Evolutionary conservation across 2,329 filamentous ascomycete species (phyloP).

Genomic region (Colletotrichum lentis): DNA sequence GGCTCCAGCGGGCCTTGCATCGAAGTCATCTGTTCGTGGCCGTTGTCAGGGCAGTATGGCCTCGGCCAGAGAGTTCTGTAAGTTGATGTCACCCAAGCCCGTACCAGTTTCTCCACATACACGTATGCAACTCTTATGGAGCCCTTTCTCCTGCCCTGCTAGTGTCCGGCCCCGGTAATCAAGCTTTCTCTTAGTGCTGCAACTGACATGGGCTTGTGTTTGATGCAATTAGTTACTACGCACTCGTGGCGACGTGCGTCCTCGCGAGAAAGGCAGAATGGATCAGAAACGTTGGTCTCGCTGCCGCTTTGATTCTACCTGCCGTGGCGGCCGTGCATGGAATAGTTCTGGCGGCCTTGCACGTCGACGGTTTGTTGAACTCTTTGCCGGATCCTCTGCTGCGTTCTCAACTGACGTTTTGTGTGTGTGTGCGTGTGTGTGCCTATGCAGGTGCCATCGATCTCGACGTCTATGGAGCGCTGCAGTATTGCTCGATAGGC

Average conservation of each 20-base stretch:
- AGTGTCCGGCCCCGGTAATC: background rate
- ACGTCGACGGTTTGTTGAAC: conserved; percentile 61
- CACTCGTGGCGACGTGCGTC: conserved; percentile 69
- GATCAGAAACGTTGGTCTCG: conserved; percentile 69
- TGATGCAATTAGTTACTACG: conserved; percentile 68
- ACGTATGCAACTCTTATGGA: conserved; percentile 6
- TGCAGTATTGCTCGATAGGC: conserved; percentile 72
- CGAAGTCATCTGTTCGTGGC: conserved; percentile 65
- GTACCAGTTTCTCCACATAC: conserved; percentile 1
- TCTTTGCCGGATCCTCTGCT: background rate
- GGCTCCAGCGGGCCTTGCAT: conserved; percentile 39
- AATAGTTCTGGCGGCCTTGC: conserved; percentile 66
- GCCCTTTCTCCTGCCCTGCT: background rate
- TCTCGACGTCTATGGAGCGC: conserved; percentile 74
- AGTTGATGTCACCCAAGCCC: conserved; percentile 41
- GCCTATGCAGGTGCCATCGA: conserved; percentile 64
- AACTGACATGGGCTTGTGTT: conserved; percentile 12
- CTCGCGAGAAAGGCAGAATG: conserved; percentile 68
- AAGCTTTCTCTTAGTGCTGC: conserved; percentile 8
- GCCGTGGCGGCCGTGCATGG: conserved; percentile 70
- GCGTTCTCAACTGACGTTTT: background rate
- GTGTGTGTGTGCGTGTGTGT: background rate
- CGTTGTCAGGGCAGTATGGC: conserved; percentile 65
- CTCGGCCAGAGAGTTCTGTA: conserved; percentile 61
- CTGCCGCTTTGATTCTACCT: conserved; percentile 68